These are phyloP conservation scores for Mycosarcoma mackinlayi DNA, from an alignment of 1,284 basidiomycete species.

Conservation along the genomic window DNA sequence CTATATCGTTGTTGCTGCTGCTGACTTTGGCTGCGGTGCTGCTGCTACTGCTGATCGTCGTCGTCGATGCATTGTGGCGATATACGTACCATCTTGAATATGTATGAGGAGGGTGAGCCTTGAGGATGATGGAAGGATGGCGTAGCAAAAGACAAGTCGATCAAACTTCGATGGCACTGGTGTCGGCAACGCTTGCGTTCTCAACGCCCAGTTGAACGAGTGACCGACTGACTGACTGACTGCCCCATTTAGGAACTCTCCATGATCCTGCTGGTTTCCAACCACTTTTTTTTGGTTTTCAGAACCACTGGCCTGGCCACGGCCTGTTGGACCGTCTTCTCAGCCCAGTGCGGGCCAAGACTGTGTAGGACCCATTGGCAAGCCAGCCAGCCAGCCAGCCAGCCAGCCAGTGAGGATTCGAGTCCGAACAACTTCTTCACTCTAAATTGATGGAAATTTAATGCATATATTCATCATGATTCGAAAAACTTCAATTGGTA, in stretches of 20 bases:
- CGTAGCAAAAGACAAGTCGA: slow-evolving; percentile 16
- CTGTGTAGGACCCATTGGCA: too few relatives aligned
- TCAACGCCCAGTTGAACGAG: neutral
- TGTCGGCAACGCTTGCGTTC: slow-evolving; percentile 3
- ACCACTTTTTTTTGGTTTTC: too few relatives aligned
- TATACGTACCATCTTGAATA: slow-evolving; percentile 53
- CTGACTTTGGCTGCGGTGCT: neutral
- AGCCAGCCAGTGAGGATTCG: too few relatives aligned
- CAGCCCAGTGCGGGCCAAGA: too few relatives aligned
- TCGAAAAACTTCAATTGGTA: too few relatives aligned
- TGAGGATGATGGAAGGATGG: slow-evolving; percentile 55
- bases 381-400: too few relatives aligned
- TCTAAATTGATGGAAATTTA: too few relatives aligned
- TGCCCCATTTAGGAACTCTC: slow-evolving; percentile 5
- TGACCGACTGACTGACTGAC: slow-evolving; percentile 1
- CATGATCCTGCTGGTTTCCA: neutral
- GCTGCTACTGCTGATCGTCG: slow-evolving; percentile 18
- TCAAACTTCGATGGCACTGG: slow-evolving; percentile 26
- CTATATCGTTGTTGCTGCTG: neutral
- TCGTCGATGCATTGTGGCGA: slow-evolving; percentile 7
- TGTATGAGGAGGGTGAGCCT: slow-evolving; percentile 43
- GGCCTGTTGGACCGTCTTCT: too few relatives aligned
- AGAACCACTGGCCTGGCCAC: too few relatives aligned
- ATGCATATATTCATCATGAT: too few relatives aligned
- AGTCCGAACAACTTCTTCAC: too few relatives aligned